These are phyloP conservation scores for Puccinellia tenuiflora DNA, from an alignment of 176 grass and related monocot genomes.

Conservation along the genomic window DNA sequence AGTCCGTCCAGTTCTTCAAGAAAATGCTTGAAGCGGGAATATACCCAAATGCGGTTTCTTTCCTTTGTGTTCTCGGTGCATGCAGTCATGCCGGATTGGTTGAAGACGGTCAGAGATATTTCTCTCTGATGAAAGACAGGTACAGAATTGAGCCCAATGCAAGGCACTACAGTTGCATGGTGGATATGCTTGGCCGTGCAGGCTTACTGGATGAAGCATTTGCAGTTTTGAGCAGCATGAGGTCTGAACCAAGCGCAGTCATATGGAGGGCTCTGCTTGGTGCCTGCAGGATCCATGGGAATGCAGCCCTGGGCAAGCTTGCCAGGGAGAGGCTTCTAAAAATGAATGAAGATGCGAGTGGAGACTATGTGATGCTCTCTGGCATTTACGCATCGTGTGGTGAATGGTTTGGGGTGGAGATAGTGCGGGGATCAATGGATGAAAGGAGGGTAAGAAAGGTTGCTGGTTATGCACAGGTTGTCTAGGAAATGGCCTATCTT, in stretches of 20 bases:
- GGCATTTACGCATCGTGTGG: conserved; percentile 32
- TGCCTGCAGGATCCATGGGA: conserved; percentile 35
- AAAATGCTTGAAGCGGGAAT: conserved; percentile 33
- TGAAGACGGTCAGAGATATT: conserved; percentile 33
- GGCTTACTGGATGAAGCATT: conserved; percentile 40
- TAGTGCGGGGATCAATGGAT: conserved; percentile 36
- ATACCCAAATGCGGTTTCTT: conserved; percentile 36
- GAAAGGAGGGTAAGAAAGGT: conserved; percentile 38
- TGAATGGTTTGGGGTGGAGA: conserved; percentile 45
- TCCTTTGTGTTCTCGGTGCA: conserved; percentile 37
- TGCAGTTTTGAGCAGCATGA: conserved; percentile 23
- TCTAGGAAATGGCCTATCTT: neutral
- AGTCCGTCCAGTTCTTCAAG: conserved; percentile 22
- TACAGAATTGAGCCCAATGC: conserved; percentile 29
- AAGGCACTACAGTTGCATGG: conserved; percentile 45
- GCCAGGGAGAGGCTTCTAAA: conserved; percentile 25
- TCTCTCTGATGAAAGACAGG: conserved; percentile 21
- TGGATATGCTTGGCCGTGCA: conserved; percentile 44
- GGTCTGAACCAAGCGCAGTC: conserved; percentile 25
- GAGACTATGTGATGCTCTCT: conserved; percentile 48
- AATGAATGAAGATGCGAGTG: conserved; percentile 32
- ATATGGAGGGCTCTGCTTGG: conserved; percentile 54
- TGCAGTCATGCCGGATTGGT: conserved; percentile 50
- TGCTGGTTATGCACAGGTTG: conserved; percentile 36
- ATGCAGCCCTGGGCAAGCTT: conserved; percentile 25